These are phyloP conservation scores for Aspergillus bombycis DNA, from an alignment of 2,329 filamentous ascomycete species.

Conservation along the genomic window DNA sequence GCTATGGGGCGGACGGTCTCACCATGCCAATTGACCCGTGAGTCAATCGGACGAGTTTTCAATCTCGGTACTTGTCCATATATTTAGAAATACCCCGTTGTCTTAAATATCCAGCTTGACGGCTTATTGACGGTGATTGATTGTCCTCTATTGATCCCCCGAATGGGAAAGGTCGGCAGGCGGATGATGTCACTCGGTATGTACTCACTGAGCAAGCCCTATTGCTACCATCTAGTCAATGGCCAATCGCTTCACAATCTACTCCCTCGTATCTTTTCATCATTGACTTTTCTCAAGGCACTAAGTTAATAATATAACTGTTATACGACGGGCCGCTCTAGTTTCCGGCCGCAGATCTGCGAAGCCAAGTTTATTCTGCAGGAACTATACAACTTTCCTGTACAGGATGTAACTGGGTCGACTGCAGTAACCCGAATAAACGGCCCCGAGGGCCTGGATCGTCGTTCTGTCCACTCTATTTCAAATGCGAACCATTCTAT, in stretches of 20 bases:
- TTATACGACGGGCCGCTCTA: background rate
- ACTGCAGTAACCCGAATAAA: background rate
- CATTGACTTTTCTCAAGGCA: background rate
- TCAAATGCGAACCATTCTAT: background rate
- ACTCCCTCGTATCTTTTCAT: background rate
- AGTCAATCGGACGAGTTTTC: background rate
- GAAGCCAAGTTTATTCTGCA: background rate
- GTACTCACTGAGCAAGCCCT: background rate
- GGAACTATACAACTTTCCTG: background rate
- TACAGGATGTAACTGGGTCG: background rate
- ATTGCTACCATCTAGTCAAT: background rate
- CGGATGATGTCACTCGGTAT: conserved; percentile 3
- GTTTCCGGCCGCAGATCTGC: background rate
- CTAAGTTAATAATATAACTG: background rate
- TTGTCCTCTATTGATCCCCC: conserved; percentile 29
- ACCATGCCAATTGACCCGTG: background rate
- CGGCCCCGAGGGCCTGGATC: background rate
- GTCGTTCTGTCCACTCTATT: background rate
- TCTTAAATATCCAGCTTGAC: background rate
- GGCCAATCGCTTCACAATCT: background rate
- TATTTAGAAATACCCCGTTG: conserved; percentile 1
- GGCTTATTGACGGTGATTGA: conserved; percentile 3
- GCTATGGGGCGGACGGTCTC: background rate
- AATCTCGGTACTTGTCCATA: conserved; percentile 5
- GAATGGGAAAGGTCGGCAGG: conserved; percentile 21